Evolutionary conservation across 768 basidiomycete species (phyloP).

Genomic region (Suillus bovinus): DNA sequence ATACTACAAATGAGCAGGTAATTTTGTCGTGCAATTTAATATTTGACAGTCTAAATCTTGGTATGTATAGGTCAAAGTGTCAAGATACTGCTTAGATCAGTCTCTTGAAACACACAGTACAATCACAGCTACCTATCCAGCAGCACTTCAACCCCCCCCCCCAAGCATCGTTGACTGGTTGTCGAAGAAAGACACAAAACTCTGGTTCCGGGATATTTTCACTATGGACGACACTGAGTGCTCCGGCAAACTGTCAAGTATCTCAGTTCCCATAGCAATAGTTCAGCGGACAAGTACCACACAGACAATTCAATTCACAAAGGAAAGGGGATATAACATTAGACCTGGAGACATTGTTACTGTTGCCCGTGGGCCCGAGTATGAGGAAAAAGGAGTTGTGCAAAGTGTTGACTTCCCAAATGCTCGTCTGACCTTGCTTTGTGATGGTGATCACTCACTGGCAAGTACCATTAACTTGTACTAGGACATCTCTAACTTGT

Average conservation of each 20-base stretch:
- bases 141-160: not conserved
- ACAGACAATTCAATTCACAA: not conserved
- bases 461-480: not conserved
- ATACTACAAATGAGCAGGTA: not conserved
- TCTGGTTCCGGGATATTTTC: not conserved
- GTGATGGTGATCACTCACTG: not conserved
- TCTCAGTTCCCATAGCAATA: not conserved
- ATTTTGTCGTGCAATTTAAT: too few species aligned
- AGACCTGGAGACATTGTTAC: not conserved
- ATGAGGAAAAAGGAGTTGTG: not conserved
- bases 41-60: too few species aligned
- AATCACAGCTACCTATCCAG: not conserved
- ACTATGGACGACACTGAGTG: not conserved
- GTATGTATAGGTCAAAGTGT: not conserved
- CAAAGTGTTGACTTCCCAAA: not conserved
- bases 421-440: not conserved
- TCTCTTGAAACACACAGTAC: not conserved
- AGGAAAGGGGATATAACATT: not conserved
- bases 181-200: not conserved
- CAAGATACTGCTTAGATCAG: not conserved
- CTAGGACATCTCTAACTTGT: not conserved
- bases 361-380: not conserved
- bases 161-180: not conserved
- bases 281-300: not conserved
- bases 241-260: not conserved